Evolutionary conservation across 2,329 filamentous ascomycete species (phyloP), one percentile per base, ranked within the genome.

Genomic region (Trichocomaceae sp.): DNA sequence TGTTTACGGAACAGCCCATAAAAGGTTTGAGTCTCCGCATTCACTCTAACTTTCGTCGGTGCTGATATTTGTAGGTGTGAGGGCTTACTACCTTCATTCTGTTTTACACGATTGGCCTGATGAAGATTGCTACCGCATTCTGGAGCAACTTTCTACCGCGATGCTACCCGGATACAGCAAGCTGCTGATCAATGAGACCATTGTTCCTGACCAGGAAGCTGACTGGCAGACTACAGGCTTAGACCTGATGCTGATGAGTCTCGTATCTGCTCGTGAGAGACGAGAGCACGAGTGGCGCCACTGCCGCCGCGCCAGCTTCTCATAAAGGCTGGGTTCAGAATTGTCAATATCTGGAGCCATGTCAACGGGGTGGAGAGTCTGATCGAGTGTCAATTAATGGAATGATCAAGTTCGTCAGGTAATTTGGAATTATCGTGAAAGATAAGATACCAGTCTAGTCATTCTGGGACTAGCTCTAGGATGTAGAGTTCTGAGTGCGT

Each of bases 1-100:
- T 80, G 54, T 72, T 73, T 54, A 74, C 66, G 0, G 69, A 73
- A 47, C 75, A 80, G 58, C 75, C 73, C 0, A 59, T 79, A 5
- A 74, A 76, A 56, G 73, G 72, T 70, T 61, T 49, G 35, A 29
- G 9, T 26, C 15, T 5, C 15, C 47, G 6, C 23, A 33, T 22
- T 19, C 19, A 33, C 15, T 23, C n/a, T n/a, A n/a, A n/a, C n/a
- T n/a, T n/a, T n/a, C n/a, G n/a, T n/a, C n/a, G n/a, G n/a, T n/a
- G n/a, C n/a, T n/a, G n/a, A n/a, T n/a, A n/a, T n/a, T n/a, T n/a
- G n/a, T 23, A 67, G 71, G 68, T 33, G 71, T 70, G 10, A 66
- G 69, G n/a, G 65, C 66, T 13, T 72, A 72, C 57, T 70, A 61
- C 49, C 62, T 71, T 45, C 68, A 68, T 55, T 64, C 63, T 17